Evolutionary conservation across 1,139 yeast genomes (phyloP), one percentile per base, ranked within the genome.

Genomic region (Yamadazyma epiphylla): DNA sequence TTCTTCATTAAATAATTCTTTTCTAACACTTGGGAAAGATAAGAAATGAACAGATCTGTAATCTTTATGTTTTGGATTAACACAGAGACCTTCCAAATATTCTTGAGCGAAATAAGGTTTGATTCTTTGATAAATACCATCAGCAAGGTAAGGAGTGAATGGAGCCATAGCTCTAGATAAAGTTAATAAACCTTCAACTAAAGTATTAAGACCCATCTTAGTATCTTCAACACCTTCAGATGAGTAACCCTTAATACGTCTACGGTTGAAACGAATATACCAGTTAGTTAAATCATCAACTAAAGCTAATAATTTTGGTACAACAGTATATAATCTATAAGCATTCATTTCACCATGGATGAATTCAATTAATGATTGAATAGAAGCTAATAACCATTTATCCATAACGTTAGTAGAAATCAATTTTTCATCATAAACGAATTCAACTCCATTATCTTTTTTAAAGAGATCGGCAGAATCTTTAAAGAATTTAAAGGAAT

Each of bases 81-180:
- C 63, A 32, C 57, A 48, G 39, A 53, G 53, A 33, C 65, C 51
- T 27, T 60, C 65, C 47, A 80, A 71, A 24, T 73, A 74, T 29
- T 71, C 76, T 21, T 60, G 67, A 14, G 74, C 58, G 58, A 87
- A 80, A 49, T 67, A 77, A 24, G 66, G 69, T 54, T 70, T 76
- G 59, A 94, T 64, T 60, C 77, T 80, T 55, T 79, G 82, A 65
- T 88, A 94, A 47, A 94, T 84, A 49, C 79, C 78, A 54, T 94
- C 99, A 31, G 97, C 73, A 58, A 94, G 71, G 73, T 82, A 94
- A 41, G 99, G 99, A 32, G 97, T 88, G 66, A 94, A 94, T 42
- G 99, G 98, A 37, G 98, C 97, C 96, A 94, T 89, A 27, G 96
- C 94, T 58, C 96, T 79, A 27, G 80, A 84, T 51, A 94, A 78